Conservation (phyloP, 1,139 yeast genomes). For the Candida anutae region DNA sequence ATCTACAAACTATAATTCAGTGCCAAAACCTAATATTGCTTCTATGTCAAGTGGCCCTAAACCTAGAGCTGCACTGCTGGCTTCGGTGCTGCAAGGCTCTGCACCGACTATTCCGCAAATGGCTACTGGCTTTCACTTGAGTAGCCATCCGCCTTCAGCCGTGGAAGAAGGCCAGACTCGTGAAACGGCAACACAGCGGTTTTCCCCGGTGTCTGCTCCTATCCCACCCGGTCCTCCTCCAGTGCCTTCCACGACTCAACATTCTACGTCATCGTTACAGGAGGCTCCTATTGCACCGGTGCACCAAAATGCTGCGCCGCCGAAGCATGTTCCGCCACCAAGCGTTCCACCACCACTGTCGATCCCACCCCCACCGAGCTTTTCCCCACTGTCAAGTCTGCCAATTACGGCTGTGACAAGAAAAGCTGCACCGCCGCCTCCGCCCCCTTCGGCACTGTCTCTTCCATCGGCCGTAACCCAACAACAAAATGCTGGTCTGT, state of each 20-base stretch:
- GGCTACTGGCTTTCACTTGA: not conserved
- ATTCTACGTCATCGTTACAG: no score
- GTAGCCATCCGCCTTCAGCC: conserved; percentile 4
- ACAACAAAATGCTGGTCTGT: conserved; percentile 43
- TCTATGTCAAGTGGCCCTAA: not conserved
- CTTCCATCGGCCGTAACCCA: conserved; percentile 19
- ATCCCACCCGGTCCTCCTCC: conserved; percentile 4
- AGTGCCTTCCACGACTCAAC: conserved; percentile 7
- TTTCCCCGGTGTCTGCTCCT: no score
- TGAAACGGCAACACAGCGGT: no score
- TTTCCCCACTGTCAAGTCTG: conserved; percentile 8
- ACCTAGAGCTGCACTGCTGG: conserved; percentile 2
- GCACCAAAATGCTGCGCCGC: no score
- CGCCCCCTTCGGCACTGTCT: conserved; percentile 20
- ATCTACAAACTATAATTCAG: no score
- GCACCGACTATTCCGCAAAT: conserved; percentile 2
- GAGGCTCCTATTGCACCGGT: no score
- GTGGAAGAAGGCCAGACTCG: no score
- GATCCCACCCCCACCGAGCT: conserved; percentile 6
- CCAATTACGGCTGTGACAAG: no score
- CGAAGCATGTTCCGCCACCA: no score
- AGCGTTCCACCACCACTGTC: not conserved
- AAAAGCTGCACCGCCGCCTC: conserved; percentile 29
- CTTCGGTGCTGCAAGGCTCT: conserved; percentile 1
- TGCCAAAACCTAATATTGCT: not conserved